phyloP scores from a whole-genome alignment of 2,329 filamentous ascomycete genomes.

The Aspergillus arachidicola region DNA sequence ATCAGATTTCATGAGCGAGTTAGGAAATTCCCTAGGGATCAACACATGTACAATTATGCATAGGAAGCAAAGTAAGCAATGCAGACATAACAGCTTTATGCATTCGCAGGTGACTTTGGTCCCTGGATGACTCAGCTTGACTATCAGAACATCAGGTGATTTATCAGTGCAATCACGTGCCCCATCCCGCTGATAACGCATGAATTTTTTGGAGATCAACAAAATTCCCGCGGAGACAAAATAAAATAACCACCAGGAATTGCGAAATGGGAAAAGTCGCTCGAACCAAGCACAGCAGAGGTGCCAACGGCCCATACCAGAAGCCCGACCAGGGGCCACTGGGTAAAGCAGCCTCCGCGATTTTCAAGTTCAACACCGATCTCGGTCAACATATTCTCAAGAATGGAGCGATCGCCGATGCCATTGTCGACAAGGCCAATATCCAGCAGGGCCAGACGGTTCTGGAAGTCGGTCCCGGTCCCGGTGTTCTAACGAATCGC shows the following conservation, averaged over 20 bases:
- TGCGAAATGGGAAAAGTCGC: constrained; percentile 8
- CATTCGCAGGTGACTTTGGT: neutral
- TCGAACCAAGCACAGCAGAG: constrained; percentile 7
- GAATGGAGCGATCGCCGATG: constrained; percentile 17
- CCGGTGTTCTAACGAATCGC: constrained; percentile 83
- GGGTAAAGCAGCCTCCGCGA: constrained; percentile 4
- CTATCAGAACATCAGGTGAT: neutral
- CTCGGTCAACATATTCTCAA: constrained; percentile 13
- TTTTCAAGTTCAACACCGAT: constrained; percentile 14
- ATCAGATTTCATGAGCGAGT: neutral
- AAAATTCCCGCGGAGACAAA: neutral
- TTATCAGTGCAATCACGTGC: neutral
- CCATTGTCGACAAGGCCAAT: constrained; percentile 59
- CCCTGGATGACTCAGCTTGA: neutral
- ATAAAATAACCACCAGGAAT: neutral
- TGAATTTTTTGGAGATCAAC: neutral
- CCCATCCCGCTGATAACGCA: neutral
- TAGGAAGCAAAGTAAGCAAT: neutral
- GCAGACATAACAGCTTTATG: neutral
- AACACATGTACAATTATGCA: neutral
- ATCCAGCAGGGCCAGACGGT: constrained; percentile 64
- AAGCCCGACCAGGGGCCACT: constrained; percentile 3
- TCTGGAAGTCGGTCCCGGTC: constrained; percentile 89
- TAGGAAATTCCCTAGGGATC: neutral
- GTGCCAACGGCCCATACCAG: constrained; percentile 9